Percentiles rank a stretch among this genome's conserved stretches.
Evolutionary conservation across 2,329 filamentous ascomycete species (phyloP).

Genomic region (Penicillium brevicompactum): DNA sequence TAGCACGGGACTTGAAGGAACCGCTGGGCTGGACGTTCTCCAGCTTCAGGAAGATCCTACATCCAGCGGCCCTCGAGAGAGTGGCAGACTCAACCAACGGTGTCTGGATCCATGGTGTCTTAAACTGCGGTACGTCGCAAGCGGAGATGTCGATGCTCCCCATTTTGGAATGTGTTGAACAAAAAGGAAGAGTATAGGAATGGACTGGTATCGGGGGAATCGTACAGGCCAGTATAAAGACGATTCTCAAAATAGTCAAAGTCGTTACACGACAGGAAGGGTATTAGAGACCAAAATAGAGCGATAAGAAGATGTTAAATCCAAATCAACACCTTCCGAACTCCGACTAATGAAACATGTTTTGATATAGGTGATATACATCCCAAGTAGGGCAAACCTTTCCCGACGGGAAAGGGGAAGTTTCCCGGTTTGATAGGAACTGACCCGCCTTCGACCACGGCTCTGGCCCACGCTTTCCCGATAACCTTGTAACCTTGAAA

Average conservation of each 20-base stretch:
- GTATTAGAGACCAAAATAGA: conserved; percentile 15
- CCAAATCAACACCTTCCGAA: not conserved
- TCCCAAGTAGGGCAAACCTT: conserved; percentile 21
- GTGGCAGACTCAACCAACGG: conserved; percentile 68
- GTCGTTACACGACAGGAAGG: conserved; percentile 12
- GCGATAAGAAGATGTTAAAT: conserved; percentile 2
- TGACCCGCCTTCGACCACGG: conserved; percentile 11
- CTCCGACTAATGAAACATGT: conserved; percentile 19
- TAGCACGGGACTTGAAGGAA: conserved; percentile 80
- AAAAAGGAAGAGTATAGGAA: conserved; percentile 1
- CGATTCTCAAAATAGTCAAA: conserved; percentile 13
- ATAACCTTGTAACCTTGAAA: conserved; percentile 38
- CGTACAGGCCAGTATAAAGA: conserved; percentile 10
- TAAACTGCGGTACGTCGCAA: conserved; percentile 29
- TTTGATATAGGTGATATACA: conserved; percentile 36
- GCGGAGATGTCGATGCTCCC: conserved; percentile 36
- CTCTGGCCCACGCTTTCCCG: conserved; percentile 31
- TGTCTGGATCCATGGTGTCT: conserved; percentile 68
- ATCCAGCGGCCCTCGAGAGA: conserved; percentile 71
- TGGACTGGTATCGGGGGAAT: conserved; percentile 2
- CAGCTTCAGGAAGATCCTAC: conserved; percentile 81
- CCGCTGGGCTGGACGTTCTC: conserved; percentile 82
- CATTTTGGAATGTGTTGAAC: conserved; percentile 30
- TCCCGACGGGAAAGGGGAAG: conserved; percentile 38
- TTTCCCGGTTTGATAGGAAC: conserved; percentile 34